These are phyloP conservation scores for Priceomyces haplophilus DNA, from an alignment of 805 yeast species.

Conservation along the genomic window DNA sequence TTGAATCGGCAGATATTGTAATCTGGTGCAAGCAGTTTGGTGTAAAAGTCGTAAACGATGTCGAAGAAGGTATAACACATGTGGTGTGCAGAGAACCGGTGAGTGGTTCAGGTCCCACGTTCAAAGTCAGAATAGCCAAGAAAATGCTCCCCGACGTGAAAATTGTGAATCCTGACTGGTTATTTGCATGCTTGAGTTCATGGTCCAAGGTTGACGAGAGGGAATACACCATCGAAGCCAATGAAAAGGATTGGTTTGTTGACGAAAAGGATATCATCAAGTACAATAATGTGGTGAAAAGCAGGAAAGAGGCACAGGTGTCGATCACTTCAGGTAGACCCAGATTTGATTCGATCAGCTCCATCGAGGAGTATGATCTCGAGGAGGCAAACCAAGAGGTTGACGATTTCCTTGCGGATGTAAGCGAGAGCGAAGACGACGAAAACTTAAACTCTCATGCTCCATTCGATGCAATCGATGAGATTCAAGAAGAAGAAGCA, in stretches of 20 bases:
- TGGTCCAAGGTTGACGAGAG: slow-evolving; percentile 72
- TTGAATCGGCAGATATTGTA: slow-evolving; percentile 80
- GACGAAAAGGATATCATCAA: slow-evolving; percentile 44
- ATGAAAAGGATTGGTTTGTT: slow-evolving; percentile 43
- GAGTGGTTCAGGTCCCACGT: slow-evolving; percentile 48
- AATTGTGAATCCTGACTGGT: slow-evolving; percentile 91
- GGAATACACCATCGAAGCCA: slow-evolving; percentile 54
- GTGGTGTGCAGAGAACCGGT: slow-evolving; percentile 77
- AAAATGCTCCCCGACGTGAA: slow-evolving; percentile 58
- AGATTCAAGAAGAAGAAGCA: slow-evolving; percentile 15
- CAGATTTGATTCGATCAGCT: slow-evolving; percentile 30
- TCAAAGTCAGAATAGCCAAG: slow-evolving; percentile 79
- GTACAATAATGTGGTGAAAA: slow-evolving; percentile 33
- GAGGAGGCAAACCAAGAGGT: slow-evolving; percentile 44
- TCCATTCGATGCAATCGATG: slow-evolving; percentile 23
- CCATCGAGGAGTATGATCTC: slow-evolving; percentile 36
- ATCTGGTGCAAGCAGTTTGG: slow-evolving; percentile 93
- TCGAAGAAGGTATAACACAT: slow-evolving; percentile 76
- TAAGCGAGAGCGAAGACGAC: slow-evolving; percentile 36
- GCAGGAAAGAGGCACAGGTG: slow-evolving; percentile 16
- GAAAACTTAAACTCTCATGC: slow-evolving; percentile 18
- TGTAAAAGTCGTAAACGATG: slow-evolving; percentile 73
- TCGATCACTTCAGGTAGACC: slow-evolving; percentile 18
- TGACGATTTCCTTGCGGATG: slow-evolving; percentile 47
- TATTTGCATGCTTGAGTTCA: slow-evolving; percentile 75